A percentile compares a stretch with the other conserved stretches of the same genome.
Conservation (phyloP, 768 basidiomycete species). For the Xanthoconium stramineum region DNA sequence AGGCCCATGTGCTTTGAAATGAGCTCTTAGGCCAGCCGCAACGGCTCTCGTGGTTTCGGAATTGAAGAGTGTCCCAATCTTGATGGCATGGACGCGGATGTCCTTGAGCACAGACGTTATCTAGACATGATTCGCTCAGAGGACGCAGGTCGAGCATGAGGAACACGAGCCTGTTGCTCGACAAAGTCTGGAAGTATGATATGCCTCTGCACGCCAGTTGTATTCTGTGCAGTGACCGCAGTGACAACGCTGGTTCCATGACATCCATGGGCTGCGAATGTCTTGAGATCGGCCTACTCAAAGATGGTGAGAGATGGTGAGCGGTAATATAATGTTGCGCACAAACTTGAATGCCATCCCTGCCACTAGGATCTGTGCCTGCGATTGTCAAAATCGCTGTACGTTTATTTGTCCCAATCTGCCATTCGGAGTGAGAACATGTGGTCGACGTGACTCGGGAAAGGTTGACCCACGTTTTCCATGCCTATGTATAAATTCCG, state of each 20-base stretch:
- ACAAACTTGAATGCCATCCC: neutral
- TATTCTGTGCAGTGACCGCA: constrained; percentile 1
- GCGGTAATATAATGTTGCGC: too few species aligned
- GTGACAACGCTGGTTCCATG: constrained; percentile 7
- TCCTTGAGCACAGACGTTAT: constrained; percentile 1
- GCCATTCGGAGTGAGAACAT: neutral
- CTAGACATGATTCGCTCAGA: neutral
- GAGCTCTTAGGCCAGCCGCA: neutral
- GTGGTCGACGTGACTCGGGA: too few species aligned
- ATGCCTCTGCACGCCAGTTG: neutral
- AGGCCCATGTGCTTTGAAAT: neutral
- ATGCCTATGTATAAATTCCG: too few species aligned
- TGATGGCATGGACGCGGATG: neutral
- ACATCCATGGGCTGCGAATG: constrained; percentile 2
- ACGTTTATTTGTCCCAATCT: neutral
- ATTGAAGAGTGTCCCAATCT: constrained; percentile 1
- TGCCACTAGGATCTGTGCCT: constrained; percentile 1
- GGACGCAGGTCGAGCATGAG: neutral
- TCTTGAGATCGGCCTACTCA: constrained; percentile 1
- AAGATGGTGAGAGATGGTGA: neutral
- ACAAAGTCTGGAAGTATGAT: neutral
- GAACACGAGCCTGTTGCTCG: neutral
- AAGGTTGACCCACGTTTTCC: neutral
- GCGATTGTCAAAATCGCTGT: neutral
- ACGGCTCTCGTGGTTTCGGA: neutral